Percentiles rank a stretch among this genome's conserved stretches.
These are phyloP conservation scores for Pichia cabralensis DNA, from an alignment of 805 yeast species.

Conservation along the genomic window DNA sequence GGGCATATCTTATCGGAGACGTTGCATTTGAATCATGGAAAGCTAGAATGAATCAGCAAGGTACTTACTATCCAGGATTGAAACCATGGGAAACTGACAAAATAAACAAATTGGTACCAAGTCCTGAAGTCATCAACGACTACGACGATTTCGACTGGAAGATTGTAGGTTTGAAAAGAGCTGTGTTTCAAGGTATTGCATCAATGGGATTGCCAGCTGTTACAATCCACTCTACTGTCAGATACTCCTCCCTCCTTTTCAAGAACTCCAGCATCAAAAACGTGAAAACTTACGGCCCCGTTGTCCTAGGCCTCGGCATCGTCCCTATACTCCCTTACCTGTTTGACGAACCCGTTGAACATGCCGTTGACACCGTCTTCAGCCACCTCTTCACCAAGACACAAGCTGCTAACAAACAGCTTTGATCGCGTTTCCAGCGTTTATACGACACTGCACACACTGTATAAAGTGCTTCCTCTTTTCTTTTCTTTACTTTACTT, in stretches of 20 bases:
- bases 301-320: slow-evolving; percentile 63
- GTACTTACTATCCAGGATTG: slow-evolving; percentile 47
- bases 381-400: slow-evolving; percentile 24
- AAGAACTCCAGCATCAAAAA: slow-evolving; percentile 38
- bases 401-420: no score
- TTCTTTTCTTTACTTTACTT: no score
- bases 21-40: slow-evolving; percentile 68
- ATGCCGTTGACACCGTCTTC: slow-evolving; percentile 52
- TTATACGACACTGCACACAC: no score
- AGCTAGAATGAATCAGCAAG: slow-evolving; percentile 55
- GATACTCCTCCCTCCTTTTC: slow-evolving; percentile 55
- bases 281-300: slow-evolving; percentile 63
- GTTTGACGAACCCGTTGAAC: slow-evolving; percentile 78
- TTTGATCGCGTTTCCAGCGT: no score
- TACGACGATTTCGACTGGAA: slow-evolving; percentile 53
- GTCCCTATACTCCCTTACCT: slow-evolving; percentile 71
- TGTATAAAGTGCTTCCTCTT: no score
- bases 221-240: slow-evolving; percentile 69
- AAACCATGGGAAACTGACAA: slow-evolving; percentile 81
- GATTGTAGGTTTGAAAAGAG: slow-evolving; percentile 54
- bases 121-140: no score
- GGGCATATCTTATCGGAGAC: slow-evolving; percentile 70
- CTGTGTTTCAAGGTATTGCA: slow-evolving; percentile 72
- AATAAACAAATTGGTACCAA: no score
- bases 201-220: slow-evolving; percentile 84